A percentile compares a stretch with the other conserved stretches of the same genome.
phyloP scores from a whole-genome alignment of 2,329 filamentous ascomycete species.

The Lachnellula occidentalis region DNA sequence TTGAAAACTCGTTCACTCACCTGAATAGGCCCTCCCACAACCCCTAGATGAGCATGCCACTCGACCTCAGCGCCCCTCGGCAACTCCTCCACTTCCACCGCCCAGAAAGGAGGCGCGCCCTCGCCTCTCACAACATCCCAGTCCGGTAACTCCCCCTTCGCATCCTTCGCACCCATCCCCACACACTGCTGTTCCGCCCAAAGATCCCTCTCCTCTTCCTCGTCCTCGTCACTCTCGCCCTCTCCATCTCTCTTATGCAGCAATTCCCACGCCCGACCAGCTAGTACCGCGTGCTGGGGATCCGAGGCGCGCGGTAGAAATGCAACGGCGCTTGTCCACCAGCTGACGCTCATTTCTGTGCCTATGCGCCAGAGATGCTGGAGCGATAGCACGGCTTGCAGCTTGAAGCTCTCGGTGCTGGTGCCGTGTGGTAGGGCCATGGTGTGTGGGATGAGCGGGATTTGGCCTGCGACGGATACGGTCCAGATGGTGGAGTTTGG shows the following conservation, averaged over 20 bases:
- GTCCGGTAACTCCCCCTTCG: constrained; percentile 41
- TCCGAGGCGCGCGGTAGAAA: constrained; percentile 51
- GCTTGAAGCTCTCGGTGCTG: constrained; percentile 35
- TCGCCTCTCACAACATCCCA: constrained; percentile 38
- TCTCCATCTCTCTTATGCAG: constrained; percentile 19
- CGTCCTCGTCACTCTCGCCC: constrained; percentile 41
- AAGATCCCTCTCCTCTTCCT: constrained; percentile 51
- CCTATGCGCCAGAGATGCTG: constrained; percentile 90
- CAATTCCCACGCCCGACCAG: constrained; percentile 43
- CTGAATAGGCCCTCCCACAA: constrained; percentile 30
- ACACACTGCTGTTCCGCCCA: constrained; percentile 61
- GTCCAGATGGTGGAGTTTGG: constrained; percentile 18
- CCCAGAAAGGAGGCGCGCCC: constrained; percentile 59
- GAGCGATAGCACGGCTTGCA: constrained; percentile 66
- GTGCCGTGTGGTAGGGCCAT: constrained; percentile 55
- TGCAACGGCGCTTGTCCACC: constrained; percentile 71
- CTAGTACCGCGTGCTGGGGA: constrained; percentile 36
- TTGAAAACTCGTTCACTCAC: no score
- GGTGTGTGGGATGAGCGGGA: constrained; percentile 73
- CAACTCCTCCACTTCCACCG: constrained; percentile 69
- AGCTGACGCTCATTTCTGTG: constrained; percentile 61
- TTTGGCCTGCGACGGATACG: constrained; percentile 80
- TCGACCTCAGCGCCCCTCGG: constrained; percentile 72
- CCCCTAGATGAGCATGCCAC: constrained; percentile 70
- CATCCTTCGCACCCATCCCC: constrained; percentile 33